phyloP scores from a whole-genome alignment of 2,329 filamentous ascomycete genomes.

The Drechmeria coniospora region DNA sequence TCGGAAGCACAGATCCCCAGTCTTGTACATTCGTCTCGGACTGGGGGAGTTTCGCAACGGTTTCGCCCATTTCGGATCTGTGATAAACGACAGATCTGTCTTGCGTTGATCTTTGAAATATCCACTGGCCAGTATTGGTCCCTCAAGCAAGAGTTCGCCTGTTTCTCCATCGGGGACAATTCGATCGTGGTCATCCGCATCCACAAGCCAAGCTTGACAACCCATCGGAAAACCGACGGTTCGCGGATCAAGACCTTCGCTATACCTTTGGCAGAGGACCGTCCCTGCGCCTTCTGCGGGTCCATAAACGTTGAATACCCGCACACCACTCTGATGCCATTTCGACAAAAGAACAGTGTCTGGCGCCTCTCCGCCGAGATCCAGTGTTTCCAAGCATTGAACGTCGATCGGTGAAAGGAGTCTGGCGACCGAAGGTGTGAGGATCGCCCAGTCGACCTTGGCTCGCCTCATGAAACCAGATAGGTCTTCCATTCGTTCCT shows the following conservation, averaged over 20 bases:
- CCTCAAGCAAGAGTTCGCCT: slow-evolving; percentile 14
- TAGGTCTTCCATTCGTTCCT: slow-evolving; percentile 1
- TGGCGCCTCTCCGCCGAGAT: slow-evolving; percentile 1
- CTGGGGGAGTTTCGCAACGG: background rate
- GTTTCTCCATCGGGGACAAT: slow-evolving; percentile 8
- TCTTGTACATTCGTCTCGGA: slow-evolving; percentile 20
- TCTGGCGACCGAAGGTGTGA: background rate
- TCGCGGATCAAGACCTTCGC: background rate
- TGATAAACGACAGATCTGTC: slow-evolving; percentile 14
- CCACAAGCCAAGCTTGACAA: slow-evolving; percentile 9
- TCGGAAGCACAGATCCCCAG: slow-evolving; percentile 30
- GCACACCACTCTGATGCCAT: background rate
- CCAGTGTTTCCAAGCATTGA: background rate
- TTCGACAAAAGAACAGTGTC: background rate
- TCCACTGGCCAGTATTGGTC: slow-evolving; percentile 9
- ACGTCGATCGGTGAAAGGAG: background rate
- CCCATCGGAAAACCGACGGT: slow-evolving; percentile 1
- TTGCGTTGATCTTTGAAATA: slow-evolving; percentile 10
- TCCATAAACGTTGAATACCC: background rate
- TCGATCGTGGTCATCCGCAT: slow-evolving; percentile 5
- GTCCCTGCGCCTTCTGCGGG: slow-evolving; percentile 1
- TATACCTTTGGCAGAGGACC: slow-evolving; percentile 1
- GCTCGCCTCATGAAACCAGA: background rate
- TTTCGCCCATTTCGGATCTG: slow-evolving; percentile 24
- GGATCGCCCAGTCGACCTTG: slow-evolving; percentile 1